Percentiles rank a stretch among this genome's conserved stretches.
Evolutionary conservation across 768 basidiomycete genomes (phyloP).

Genomic region (Trametes elegans): DNA sequence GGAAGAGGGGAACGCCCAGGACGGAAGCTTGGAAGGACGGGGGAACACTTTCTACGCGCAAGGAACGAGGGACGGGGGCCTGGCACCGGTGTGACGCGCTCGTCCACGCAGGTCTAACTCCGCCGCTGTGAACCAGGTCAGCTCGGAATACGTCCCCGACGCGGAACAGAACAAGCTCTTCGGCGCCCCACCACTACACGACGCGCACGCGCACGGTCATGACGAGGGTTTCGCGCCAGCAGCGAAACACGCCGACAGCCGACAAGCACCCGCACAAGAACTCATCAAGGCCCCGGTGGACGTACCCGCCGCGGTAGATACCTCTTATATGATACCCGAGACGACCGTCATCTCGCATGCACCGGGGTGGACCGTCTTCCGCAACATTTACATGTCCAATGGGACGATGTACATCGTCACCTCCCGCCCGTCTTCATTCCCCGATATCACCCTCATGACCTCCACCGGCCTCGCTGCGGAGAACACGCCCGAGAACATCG

Average conservation of each 20-base stretch:
- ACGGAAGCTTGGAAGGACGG: neutral
- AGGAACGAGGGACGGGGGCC: neutral
- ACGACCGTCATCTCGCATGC: slow-evolving; percentile 64
- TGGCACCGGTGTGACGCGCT: neutral
- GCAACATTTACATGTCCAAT: slow-evolving; percentile 81
- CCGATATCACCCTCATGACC: slow-evolving; percentile 53
- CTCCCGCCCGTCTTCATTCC: slow-evolving; percentile 42
- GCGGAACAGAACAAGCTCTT: slow-evolving; percentile 5
- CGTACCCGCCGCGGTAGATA: slow-evolving; percentile 8
- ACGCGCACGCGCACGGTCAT: slow-evolving; percentile 5
- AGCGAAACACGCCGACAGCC: neutral
- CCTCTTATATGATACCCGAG: slow-evolving; percentile 39
- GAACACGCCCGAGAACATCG: slow-evolving; percentile 63
- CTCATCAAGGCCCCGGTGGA: neutral
- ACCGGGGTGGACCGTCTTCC: slow-evolving; percentile 84
- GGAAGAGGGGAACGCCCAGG: neutral
- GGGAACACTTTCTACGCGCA: neutral
- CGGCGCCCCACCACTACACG: slow-evolving; percentile 2
- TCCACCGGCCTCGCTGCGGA: slow-evolving; percentile 61
- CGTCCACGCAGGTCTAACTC: neutral
- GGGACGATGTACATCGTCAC: slow-evolving; percentile 76
- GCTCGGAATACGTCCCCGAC: slow-evolving; percentile 9
- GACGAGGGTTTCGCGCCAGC: neutral
- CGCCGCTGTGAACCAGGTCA: neutral
- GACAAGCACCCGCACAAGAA: slow-evolving; percentile 1